Evolutionary conservation across 2,329 filamentous ascomycete species (phyloP), one percentile per base, ranked within the genome.

Genomic region (Monilinia polystroma): DNA sequence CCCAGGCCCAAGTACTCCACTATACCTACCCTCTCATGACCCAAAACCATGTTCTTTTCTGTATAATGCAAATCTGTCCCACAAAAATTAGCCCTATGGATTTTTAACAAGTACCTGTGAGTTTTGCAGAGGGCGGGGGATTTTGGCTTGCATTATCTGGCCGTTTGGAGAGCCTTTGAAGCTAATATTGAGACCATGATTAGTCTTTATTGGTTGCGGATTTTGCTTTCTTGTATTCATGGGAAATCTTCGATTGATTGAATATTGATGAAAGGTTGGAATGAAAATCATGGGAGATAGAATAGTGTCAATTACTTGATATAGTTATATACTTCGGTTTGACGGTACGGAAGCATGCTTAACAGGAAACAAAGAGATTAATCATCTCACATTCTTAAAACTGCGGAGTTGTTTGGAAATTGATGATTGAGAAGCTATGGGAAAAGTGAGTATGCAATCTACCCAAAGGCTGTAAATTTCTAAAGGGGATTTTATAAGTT

Each of bases 51-150:
- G 26, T 77, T 75, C 2, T 55, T 75, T 2, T 67, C 57, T 4
- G 56, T 62, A 64, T 74, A 76, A 69, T 81, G 78, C 20, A 79
- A 64, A 60, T 80, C 82, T 2, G 87, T 90, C 56, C 84, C 86
- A 75, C 88, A 90, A 57, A 90, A 79, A 16, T 88, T 87, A 1
- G 85, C 87, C 66, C 86, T 84, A 5, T 86, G 89, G 67, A 89
- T 80, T 66, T 66, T 81, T 81, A 72, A 90, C 73, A 29, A 86
- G 80, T 62, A 89, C 86, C 69, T 88, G 43, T 12, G 53, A 51
- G 29, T n/a, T 55, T 18, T 29, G 16, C 16, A 29, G 35, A 10
- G 29, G 23, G 12, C 45, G 41, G 4, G 63, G 41, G 26, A 52
- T 57, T 5, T 45, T 23, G 12, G 20, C 23, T 26, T 57, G 43